These are phyloP conservation scores for Salvia sclarea DNA, from an alignment of 305 asterid genomes.

Conservation along the genomic window DNA sequence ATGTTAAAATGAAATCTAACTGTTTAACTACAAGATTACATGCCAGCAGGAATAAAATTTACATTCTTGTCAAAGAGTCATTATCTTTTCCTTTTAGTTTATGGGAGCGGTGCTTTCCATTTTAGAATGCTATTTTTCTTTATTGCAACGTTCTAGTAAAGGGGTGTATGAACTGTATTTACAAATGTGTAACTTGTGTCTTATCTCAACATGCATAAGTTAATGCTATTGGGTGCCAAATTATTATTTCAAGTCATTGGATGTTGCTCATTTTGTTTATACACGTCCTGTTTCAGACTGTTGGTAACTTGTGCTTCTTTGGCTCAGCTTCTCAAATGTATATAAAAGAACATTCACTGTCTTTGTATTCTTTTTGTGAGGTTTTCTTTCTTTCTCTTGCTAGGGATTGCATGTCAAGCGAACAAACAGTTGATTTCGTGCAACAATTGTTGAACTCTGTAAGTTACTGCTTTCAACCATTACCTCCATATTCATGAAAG, in stretches of 20 bases:
- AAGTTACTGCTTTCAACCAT: conserved; percentile 37
- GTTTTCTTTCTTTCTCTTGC: conserved; percentile 27
- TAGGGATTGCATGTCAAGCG: conserved; percentile 98
- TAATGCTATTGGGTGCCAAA: conserved; percentile 1
- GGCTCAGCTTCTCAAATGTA: conserved; percentile 4
- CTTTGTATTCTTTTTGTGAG: not conserved
- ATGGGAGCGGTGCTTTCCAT: not conserved
- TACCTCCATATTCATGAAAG: conserved; percentile 8
- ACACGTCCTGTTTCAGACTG: not conserved
- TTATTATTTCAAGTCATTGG: not conserved
- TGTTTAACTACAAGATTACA: not conserved
- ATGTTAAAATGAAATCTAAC: not conserved
- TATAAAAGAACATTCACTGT: conserved; percentile 14
- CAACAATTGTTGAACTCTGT: conserved; percentile 56
- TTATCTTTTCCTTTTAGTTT: not conserved
- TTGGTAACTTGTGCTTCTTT: conserved; percentile 22
- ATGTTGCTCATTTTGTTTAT: not conserved
- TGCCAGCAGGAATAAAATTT: not conserved
- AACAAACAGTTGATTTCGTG: conserved; percentile 75
- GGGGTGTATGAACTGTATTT: not conserved
- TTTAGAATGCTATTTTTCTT: not conserved
- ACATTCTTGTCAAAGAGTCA: not conserved
- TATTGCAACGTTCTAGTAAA: not conserved
- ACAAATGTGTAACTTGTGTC: not conserved
- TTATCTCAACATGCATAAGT: conserved; percentile 9